Evolutionary conservation across 345 rosid genomes (phyloP), one percentile per base, ranked within the genome.

Genomic region (Rhodamnia rubescens): DNA sequence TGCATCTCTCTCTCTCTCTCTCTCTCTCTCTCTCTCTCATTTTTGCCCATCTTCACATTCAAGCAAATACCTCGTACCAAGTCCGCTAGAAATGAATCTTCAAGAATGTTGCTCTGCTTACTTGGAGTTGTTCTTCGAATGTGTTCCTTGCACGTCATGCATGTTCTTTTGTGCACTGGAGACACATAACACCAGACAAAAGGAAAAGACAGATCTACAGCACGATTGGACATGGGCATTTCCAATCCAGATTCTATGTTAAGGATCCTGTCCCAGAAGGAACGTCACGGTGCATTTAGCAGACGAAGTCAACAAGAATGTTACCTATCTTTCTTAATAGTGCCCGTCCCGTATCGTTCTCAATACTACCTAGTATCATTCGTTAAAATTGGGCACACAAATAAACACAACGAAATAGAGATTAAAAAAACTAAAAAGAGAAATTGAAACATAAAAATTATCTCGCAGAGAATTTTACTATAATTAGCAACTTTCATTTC

Each of bases 1-100:
- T 69, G 80, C 47, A 32, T 36, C 47, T 36, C 78, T 69, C 78
- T 69, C 78, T 69, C 78, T 64, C 75, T 29, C 74, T 61, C n/a
- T n/a, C n/a, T n/a, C n/a, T n/a, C n/a, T n/a, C n/a, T n/a, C n/a
- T n/a, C n/a, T n/a, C n/a, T n/a, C n/a, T n/a, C 40, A 36, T 36
- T 9, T 69, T 16, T 69, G 78, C 12, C 24, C 26, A 64, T 29
- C 22, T 64, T 64, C 75, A 64, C 75, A 29, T 64, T 64, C 42
- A 29, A 64, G 42, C 75, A 32, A 36, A 64, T 29, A 16, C 22
- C 75, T 64, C 75, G 42, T 29, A 16, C 40, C 75, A 15, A 64
- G 75, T 64, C 22, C 22, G 40, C 44, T 29, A 64, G 32, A 64
- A 29, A 16, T 29, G 22, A 29, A 29, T 64, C 75, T 29, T 15